Percentiles rank a stretch among this genome's conserved stretches.
phyloP scores from a whole-genome alignment of 208 protist genomes.

The Wallacemonas sp. region DNA sequence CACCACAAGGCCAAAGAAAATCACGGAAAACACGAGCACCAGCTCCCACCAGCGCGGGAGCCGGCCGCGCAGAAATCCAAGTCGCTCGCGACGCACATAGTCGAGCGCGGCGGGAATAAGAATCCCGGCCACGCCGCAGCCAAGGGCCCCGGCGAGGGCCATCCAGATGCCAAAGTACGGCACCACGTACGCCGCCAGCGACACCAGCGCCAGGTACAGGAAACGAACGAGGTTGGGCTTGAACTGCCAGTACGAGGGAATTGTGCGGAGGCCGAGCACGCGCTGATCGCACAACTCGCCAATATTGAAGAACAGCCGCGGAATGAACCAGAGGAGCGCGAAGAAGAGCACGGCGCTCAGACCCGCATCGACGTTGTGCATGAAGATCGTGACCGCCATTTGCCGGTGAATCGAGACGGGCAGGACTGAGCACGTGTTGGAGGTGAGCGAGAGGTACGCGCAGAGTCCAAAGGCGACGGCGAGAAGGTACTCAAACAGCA shows the following conservation, averaged over 20 bases:
- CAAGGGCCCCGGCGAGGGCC: constrained; percentile 29
- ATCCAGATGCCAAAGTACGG: constrained; percentile 49
- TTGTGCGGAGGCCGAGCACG: constrained; percentile 34
- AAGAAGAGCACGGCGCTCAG: constrained; percentile 47
- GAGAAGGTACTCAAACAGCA: constrained; percentile 21
- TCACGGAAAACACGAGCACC: constrained; percentile 26
- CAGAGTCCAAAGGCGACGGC: constrained; percentile 43
- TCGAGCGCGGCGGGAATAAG: constrained; percentile 40
- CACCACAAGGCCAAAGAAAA: constrained; percentile 24
- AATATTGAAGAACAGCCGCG: constrained; percentile 34
- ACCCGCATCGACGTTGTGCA: constrained; percentile 31
- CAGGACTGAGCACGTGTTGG: constrained; percentile 42
- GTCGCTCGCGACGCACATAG: constrained; percentile 42
- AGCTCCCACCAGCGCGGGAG: constrained; percentile 35
- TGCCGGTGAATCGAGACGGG: constrained; percentile 30
- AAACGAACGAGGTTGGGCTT: constrained; percentile 43
- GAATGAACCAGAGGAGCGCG: constrained; percentile 46
- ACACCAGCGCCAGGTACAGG: constrained; percentile 24
- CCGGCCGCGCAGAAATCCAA: constrained; percentile 19
- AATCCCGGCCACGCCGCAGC: constrained; percentile 28
- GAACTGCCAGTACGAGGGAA: constrained; percentile 37
- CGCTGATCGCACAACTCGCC: constrained; percentile 42
- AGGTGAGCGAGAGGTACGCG: constrained; percentile 33
- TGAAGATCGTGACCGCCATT: not conserved
- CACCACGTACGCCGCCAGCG: constrained; percentile 30